These are phyloP conservation scores for Austroboletus festivus DNA, from an alignment of 768 basidiomycete genomes.

Conservation along the genomic window DNA sequence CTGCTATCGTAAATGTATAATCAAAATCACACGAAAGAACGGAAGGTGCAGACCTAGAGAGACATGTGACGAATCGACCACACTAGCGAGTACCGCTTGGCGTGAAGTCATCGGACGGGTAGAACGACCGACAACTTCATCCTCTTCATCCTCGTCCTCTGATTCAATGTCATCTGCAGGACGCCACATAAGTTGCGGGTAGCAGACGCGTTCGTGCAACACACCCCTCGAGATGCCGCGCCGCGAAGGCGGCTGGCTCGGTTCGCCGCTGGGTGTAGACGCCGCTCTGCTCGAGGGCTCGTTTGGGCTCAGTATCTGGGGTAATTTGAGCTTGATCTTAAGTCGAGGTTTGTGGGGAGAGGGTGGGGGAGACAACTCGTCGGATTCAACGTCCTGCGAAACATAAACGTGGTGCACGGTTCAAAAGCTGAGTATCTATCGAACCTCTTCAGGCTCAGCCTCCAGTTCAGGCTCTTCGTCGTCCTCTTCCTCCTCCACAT, in stretches of 20 bases:
- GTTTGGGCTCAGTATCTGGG: conserved; percentile 34
- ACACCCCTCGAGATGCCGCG: conserved; percentile 27
- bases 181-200: not conserved
- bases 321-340: conserved; percentile 62
- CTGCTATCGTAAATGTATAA: not conserved
- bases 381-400: conserved; percentile 32
- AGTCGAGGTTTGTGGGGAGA: conserved; percentile 41
- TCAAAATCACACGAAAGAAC: not conserved
- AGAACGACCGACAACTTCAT: conserved; percentile 36
- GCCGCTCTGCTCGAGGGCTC: conserved; percentile 29
- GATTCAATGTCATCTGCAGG: conserved; percentile 41
- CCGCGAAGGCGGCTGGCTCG: conserved; percentile 22
- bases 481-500: conserved; percentile 33
- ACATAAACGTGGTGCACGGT: not conserved
- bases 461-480: conserved; percentile 9
- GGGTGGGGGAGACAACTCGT: conserved; percentile 34
- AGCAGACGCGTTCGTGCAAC: not conserved
- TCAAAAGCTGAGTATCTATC: not conserved
- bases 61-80: conserved; percentile 66
- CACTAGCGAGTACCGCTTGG: conserved; percentile 70
- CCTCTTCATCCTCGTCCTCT: conserved; percentile 40
- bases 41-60: conserved; percentile 45
- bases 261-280: conserved; percentile 23
- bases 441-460: conserved; percentile 14
- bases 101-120: conserved; percentile 50